Evolutionary conservation across 139 green algal species (phyloP).

Genomic region (Auxenochlorella pyrenoidosa): DNA sequence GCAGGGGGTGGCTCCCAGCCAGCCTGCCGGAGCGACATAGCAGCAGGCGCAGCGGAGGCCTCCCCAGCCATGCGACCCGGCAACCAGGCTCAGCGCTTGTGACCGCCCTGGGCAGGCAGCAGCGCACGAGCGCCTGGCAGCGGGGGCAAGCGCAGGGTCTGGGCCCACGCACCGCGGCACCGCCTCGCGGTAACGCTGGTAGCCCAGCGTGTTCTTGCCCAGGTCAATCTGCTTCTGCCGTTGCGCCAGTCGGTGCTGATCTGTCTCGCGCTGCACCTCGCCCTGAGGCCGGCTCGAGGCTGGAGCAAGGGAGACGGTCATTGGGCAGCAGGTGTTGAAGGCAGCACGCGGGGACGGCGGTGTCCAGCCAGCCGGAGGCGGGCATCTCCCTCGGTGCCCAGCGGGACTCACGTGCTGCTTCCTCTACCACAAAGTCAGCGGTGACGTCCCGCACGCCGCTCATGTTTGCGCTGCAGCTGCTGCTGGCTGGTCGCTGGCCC

Average conservation of each 20-base stretch:
- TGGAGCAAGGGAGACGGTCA: neutral
- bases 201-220: conserved; percentile 93
- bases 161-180: conserved; percentile 78
- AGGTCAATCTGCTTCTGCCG: conserved; percentile 93
- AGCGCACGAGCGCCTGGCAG: too few species aligned
- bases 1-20: too few species aligned
- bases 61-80: too few species aligned
- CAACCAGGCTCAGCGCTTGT: too few species aligned
- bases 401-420: conserved; percentile 30
- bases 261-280: conserved; percentile 40
- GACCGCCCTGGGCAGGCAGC: too few species aligned
- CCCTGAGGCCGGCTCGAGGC: neutral
- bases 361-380: neutral
- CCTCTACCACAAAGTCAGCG: conserved; percentile 47
- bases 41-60: too few species aligned
- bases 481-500: neutral
- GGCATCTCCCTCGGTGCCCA: too few species aligned
- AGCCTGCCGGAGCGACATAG: too few species aligned
- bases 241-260: conserved; percentile 65
- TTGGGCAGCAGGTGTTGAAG: neutral
- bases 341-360: neutral
- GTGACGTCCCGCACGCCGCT: conserved; percentile 25
- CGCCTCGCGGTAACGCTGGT: conserved; percentile 75
- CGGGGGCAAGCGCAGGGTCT: neutral
- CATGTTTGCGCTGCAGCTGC: neutral